Evolutionary conservation across 129 eudicot genomes (phyloP).

Genomic region (Cynara cardunculus): DNA sequence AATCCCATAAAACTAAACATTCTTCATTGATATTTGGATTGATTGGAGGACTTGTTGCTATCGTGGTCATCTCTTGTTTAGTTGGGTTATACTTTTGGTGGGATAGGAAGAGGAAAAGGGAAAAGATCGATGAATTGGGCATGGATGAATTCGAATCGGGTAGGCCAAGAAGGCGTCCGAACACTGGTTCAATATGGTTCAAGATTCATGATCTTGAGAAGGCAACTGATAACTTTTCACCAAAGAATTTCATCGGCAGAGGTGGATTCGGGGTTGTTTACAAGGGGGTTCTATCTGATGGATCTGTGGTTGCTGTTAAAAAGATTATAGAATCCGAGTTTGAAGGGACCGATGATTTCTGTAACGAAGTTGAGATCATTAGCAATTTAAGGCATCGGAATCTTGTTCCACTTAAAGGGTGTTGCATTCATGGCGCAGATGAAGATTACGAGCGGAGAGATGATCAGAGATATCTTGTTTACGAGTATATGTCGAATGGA

Average conservation of each 20-base stretch:
- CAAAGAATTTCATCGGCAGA: conserved; percentile 64
- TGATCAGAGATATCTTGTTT: conserved; percentile 60
- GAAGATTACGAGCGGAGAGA: conserved; percentile 35
- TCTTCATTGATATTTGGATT: conserved; percentile 44
- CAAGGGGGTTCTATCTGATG: conserved; percentile 54
- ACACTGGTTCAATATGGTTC: conserved; percentile 69
- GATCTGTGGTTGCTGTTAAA: conserved; percentile 75
- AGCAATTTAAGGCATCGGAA: conserved; percentile 73
- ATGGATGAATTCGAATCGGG: conserved; percentile 46
- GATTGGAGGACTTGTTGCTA: conserved; percentile 56
- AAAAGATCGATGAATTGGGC: conserved; percentile 17
- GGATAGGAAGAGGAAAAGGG: conserved; percentile 44
- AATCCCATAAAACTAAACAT: conserved; percentile 19
- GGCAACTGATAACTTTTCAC: conserved; percentile 66
- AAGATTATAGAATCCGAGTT: conserved; percentile 55
- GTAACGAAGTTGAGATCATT: conserved; percentile 81
- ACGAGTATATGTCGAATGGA: conserved; percentile 81
- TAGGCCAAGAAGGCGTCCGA: conserved; percentile 63
- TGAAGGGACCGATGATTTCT: conserved; percentile 61
- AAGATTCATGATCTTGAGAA: conserved; percentile 64
- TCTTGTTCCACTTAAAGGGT: conserved; percentile 72
- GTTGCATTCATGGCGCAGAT: conserved; percentile 63
- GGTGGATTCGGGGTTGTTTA: conserved; percentile 86
- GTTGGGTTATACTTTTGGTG: conserved; percentile 62
- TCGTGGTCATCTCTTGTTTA: conserved; percentile 32